phyloP scores from a whole-genome alignment of 2,329 filamentous ascomycete species.

The Madurella mycetomatis region DNA sequence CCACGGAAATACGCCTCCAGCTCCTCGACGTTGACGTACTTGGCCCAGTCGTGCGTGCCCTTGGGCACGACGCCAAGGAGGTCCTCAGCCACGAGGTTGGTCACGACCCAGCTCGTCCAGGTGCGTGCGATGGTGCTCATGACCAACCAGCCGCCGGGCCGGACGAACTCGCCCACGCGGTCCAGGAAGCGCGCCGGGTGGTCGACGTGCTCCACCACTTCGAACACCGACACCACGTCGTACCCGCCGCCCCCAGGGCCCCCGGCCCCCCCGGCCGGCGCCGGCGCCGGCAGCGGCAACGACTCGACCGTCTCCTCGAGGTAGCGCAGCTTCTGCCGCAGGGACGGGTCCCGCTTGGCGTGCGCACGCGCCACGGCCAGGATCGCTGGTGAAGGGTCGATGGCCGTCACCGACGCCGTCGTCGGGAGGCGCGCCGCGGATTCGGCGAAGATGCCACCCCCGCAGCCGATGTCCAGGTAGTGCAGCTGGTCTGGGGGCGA shows the following conservation, averaged over 20 bases:
- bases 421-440: conserved; percentile 65
- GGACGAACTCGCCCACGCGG: conserved; percentile 68
- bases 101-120: conserved; percentile 84
- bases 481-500: conserved; percentile 43
- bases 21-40: conserved; percentile 89
- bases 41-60: conserved; percentile 93
- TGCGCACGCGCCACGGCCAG: conserved; percentile 72
- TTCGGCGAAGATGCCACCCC: conserved; percentile 94
- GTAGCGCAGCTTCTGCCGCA: conserved; percentile 65
- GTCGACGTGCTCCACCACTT: conserved; percentile 91
- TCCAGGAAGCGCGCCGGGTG: conserved; percentile 70
- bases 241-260: conserved; percentile 44
- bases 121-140: conserved; percentile 90
- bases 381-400: conserved; percentile 73
- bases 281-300: conserved; percentile 45
- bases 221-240: conserved; percentile 84
- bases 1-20: conserved; percentile 53
- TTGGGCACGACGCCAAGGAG: conserved; percentile 79
- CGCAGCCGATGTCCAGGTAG: conserved; percentile 91
- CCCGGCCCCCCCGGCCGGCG: no score
- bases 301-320: conserved; percentile 72
- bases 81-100: conserved; percentile 88
- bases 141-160: conserved; percentile 88
- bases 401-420: conserved; percentile 63
- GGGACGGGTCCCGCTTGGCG: conserved; percentile 65